Conservation (phyloP, 164 flowering plant species). For the Cinnamomum micranthum region DNA sequence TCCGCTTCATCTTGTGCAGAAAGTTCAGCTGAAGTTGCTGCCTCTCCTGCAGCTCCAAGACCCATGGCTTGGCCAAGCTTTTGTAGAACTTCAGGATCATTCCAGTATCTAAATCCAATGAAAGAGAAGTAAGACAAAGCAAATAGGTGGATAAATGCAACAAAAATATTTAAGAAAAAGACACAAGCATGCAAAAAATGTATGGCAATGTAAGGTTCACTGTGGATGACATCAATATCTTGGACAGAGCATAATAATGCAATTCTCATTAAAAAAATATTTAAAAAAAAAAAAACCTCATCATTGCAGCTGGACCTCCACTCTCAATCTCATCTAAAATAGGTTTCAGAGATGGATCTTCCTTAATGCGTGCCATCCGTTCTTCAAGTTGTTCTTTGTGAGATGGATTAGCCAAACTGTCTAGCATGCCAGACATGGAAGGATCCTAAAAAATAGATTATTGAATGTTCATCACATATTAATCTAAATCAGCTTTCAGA, state of each 20-base stretch:
- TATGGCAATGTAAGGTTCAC: too few relatives aligned
- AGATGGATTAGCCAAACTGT: conserved; percentile 62
- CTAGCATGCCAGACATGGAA: conserved; percentile 77
- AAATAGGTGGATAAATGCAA: background rate
- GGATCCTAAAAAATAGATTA: conserved; percentile 58
- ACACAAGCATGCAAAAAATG: too few relatives aligned
- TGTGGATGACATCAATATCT: background rate
- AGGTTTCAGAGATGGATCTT: conserved; percentile 81
- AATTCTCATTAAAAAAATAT: background rate
- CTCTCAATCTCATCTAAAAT: conserved; percentile 83
- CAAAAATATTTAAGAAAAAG: background rate
- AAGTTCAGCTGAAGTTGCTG: conserved; percentile 47
- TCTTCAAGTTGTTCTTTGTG: conserved; percentile 74
- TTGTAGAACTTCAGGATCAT: conserved; percentile 83
- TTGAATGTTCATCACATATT: conserved; percentile 3
- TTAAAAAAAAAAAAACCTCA: conserved; percentile 21
- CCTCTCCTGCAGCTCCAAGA: conserved; percentile 60
- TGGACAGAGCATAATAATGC: background rate
- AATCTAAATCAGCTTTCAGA: background rate
- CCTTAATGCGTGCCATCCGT: conserved; percentile 71
- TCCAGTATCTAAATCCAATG: conserved; percentile 68
- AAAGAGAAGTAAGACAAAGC: background rate
- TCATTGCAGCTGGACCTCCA: conserved; percentile 97
- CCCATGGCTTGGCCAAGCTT: conserved; percentile 98
- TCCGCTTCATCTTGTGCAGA: conserved; percentile 63